A percentile compares a stretch with the other conserved stretches of the same genome.
Conservation (phyloP, 2,329 filamentous ascomycete genomes). For the Neonectria punicea region DNA sequence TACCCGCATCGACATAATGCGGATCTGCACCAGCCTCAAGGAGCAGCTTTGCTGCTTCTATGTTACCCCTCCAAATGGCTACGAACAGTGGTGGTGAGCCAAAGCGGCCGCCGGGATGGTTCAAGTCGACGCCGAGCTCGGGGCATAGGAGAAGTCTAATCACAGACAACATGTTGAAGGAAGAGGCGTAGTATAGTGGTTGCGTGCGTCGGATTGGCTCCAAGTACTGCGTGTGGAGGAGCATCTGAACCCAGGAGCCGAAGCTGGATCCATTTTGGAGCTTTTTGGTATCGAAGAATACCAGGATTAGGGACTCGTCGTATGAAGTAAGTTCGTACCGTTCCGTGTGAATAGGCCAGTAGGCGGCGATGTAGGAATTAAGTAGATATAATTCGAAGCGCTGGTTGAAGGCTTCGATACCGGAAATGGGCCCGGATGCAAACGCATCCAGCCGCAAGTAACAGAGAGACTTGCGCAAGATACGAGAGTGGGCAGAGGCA, state of each 20-base stretch:
- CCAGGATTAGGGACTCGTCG: slow-evolving; percentile 33
- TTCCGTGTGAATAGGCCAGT: slow-evolving; percentile 40
- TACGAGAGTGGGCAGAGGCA: slow-evolving; percentile 23
- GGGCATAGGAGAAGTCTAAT: slow-evolving; percentile 33
- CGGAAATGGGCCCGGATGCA: slow-evolving; percentile 24
- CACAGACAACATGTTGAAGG: slow-evolving; percentile 40
- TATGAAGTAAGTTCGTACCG: slow-evolving; percentile 10
- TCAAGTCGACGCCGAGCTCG: slow-evolving; percentile 29
- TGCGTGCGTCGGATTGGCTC: slow-evolving; percentile 28
- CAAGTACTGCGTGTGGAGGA: slow-evolving; percentile 22
- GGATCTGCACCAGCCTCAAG: slow-evolving; percentile 40
- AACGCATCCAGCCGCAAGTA: slow-evolving; percentile 35
- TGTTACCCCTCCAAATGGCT: slow-evolving; percentile 32
- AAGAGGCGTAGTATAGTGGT: slow-evolving; percentile 41
- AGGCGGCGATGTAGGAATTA: slow-evolving; percentile 26
- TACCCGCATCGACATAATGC: not conserved
- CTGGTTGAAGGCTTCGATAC: not conserved
- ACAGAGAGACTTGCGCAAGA: slow-evolving; percentile 39
- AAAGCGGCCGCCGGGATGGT: slow-evolving; percentile 35
- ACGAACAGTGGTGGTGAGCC: slow-evolving; percentile 36
- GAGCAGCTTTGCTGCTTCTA: slow-evolving; percentile 36
- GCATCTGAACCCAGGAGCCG: slow-evolving; percentile 39
- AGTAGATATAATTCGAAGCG: slow-evolving; percentile 28
- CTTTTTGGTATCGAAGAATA: slow-evolving; percentile 36
- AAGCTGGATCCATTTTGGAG: slow-evolving; percentile 31